A percentile compares a stretch with the other conserved stretches of the same genome.
phyloP scores from a whole-genome alignment of 2,329 filamentous ascomycete species.

The Byssoonygena ceratinophila region DNA sequence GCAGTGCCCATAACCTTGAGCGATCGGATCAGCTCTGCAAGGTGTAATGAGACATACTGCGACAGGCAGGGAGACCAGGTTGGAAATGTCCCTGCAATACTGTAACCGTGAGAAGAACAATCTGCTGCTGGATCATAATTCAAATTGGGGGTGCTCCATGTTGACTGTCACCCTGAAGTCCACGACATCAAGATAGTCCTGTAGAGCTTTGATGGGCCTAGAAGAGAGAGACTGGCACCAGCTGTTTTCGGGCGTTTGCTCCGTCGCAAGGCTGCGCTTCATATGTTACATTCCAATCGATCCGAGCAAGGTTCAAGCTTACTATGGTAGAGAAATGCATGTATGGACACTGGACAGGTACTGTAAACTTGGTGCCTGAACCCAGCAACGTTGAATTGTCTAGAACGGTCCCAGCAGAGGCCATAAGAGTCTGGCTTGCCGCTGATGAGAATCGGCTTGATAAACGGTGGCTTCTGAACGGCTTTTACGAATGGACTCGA shows the following conservation, averaged over 20 bases:
- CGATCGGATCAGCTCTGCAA: no score
- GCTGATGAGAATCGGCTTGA: not conserved
- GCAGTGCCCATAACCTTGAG: no score
- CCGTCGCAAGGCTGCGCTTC: constrained; percentile 4
- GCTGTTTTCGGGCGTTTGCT: not conserved
- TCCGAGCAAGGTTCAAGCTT: constrained; percentile 4
- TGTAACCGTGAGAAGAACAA: no score
- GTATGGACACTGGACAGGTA: no score
- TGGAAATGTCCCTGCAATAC: no score
- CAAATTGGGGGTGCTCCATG: no score
- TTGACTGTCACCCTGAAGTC: no score
- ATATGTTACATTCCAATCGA: constrained; percentile 2
- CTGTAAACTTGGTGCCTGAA: not conserved
- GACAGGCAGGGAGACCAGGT: no score
- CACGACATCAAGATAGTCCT: no score
- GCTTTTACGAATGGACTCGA: not conserved
- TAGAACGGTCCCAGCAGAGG: not conserved
- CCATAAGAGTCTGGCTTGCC: not conserved
- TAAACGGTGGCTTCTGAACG: not conserved
- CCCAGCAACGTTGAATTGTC: not conserved
- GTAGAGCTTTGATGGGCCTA: not conserved
- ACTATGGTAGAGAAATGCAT: not conserved
- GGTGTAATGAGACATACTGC: no score
- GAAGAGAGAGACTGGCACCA: not conserved
- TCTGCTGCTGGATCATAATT: no score